A percentile compares a stretch with the other conserved stretches of the same genome.
Evolutionary conservation across 805 yeast species (phyloP).

Genomic region (Metschnikowia vanudenii): DNA sequence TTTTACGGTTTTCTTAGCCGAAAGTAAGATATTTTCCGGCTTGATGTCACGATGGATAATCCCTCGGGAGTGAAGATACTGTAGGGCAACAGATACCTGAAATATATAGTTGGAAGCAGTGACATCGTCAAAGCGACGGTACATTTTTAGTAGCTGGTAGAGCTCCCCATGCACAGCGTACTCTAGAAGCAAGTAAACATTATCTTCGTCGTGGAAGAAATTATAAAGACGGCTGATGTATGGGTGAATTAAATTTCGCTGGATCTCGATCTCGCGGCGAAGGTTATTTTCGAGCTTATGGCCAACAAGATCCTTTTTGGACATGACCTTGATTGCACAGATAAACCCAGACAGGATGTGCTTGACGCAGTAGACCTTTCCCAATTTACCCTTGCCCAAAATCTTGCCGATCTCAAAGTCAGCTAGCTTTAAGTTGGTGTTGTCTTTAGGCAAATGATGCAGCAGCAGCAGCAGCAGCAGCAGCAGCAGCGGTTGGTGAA

Average conservation of each 20-base stretch:
- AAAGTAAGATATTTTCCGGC: constrained; percentile 86
- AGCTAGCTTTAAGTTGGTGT: constrained; percentile 26
- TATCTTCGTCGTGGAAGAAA: constrained; percentile 75
- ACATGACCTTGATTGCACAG: constrained; percentile 91
- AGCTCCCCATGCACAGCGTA: constrained; percentile 85
- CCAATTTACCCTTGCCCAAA: constrained; percentile 91
- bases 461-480: background rate
- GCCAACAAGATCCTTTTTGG: constrained; percentile 70
- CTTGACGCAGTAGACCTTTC: constrained; percentile 84
- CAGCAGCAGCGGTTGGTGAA: background rate
- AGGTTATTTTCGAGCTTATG: constrained; percentile 82
- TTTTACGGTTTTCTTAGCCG: constrained; percentile 72
- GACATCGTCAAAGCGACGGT: constrained; percentile 67
- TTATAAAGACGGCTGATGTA: constrained; percentile 81
- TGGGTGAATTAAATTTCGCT: constrained; percentile 72
- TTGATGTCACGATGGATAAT: constrained; percentile 91
- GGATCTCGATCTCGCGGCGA: constrained; percentile 89
- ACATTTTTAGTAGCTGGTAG: constrained; percentile 66
- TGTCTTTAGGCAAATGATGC: background rate
- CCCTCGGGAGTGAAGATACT: constrained; percentile 72
- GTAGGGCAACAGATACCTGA: constrained; percentile 80
- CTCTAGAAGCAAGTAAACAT: constrained; percentile 83
- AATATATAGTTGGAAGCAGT: constrained; percentile 75
- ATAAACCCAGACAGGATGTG: constrained; percentile 74
- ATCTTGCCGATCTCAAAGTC: constrained; percentile 87